phyloP scores from a whole-genome alignment of 768 basidiomycete species.

The Mycena filopes region DNA sequence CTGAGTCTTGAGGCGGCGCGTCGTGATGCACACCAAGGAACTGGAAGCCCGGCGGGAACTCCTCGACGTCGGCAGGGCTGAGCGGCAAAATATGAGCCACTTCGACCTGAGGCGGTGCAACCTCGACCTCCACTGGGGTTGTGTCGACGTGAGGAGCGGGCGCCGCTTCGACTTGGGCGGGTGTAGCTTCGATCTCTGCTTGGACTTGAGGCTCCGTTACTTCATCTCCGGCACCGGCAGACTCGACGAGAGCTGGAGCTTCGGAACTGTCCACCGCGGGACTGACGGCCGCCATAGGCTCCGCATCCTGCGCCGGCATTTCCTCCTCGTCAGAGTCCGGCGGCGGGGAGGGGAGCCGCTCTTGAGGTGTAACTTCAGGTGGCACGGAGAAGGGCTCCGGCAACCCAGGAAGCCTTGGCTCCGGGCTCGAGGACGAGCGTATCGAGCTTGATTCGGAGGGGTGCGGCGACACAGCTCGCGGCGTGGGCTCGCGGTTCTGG shows the following conservation, averaged over 20 bases:
- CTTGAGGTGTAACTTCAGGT: slow-evolving; percentile 16
- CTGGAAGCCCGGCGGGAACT: slow-evolving; percentile 33
- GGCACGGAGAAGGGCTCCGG: slow-evolving; percentile 4
- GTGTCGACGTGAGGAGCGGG: no score
- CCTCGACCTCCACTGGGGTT: neutral
- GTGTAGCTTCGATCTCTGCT: no score
- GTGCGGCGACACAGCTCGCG: neutral
- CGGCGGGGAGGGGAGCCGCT: slow-evolving; percentile 22
- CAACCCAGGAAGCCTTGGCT: slow-evolving; percentile 19
- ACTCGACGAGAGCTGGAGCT: neutral
- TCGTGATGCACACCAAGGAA: slow-evolving; percentile 27
- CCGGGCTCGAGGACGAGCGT: slow-evolving; percentile 34
- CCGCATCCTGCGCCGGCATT: neutral
- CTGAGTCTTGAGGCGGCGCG: slow-evolving; percentile 7
- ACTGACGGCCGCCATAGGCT: neutral
- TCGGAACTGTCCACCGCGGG: neutral
- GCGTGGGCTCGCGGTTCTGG: neutral
- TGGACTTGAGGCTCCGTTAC: no score
- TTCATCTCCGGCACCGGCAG: no score
- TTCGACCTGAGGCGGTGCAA: slow-evolving; percentile 4
- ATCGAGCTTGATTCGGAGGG: slow-evolving; percentile 28
- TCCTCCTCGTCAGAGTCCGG: slow-evolving; percentile 32
- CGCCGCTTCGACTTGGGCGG: no score
- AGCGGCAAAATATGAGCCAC: slow-evolving; percentile 28
- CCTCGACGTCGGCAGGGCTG: slow-evolving; percentile 27